Conservation (phyloP, 371 early-diverging fungal species). For the Mucor irregularis region DNA sequence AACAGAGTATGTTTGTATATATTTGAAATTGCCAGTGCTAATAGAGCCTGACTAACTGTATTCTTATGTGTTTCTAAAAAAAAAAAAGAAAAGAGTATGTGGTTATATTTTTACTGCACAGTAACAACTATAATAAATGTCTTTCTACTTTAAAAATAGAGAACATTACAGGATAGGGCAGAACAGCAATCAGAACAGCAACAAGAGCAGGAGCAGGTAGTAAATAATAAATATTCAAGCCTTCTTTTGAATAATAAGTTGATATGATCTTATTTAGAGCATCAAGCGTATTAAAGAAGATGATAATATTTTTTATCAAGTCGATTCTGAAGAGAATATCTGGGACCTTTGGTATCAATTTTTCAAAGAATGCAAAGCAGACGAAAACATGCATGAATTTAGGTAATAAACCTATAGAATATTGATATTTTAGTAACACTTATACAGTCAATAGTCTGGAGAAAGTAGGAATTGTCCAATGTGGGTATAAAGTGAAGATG, state of each 20-base stretch:
- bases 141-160: background rate
- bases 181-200: background rate
- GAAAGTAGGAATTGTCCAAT: slow-evolving; percentile 3
- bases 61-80: too few species aligned
- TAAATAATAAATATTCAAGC: background rate
- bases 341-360: slow-evolving; percentile 9
- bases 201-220: background rate
- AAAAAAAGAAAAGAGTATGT: slow-evolving; percentile 1
- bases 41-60: background rate
- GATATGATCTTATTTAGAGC: background rate
- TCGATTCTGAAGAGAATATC: slow-evolving; percentile 3
- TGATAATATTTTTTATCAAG: slow-evolving; percentile 5
- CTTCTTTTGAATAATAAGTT: background rate
- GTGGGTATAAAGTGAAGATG: slow-evolving; percentile 1
- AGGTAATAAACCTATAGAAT: slow-evolving; percentile 3
- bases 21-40: background rate
- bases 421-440: background rate
- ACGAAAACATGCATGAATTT: slow-evolving; percentile 1
- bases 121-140: background rate
- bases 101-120: background rate
- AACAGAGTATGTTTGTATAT: slow-evolving; percentile 1
- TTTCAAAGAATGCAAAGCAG: slow-evolving; percentile 8
- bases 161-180: too few species aligned
- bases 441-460: slow-evolving; percentile 2
- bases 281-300: background rate